Evolutionary conservation across 495 filamentous ascomycete genomes (phyloP).

Genomic region (Podospora australis): DNA sequence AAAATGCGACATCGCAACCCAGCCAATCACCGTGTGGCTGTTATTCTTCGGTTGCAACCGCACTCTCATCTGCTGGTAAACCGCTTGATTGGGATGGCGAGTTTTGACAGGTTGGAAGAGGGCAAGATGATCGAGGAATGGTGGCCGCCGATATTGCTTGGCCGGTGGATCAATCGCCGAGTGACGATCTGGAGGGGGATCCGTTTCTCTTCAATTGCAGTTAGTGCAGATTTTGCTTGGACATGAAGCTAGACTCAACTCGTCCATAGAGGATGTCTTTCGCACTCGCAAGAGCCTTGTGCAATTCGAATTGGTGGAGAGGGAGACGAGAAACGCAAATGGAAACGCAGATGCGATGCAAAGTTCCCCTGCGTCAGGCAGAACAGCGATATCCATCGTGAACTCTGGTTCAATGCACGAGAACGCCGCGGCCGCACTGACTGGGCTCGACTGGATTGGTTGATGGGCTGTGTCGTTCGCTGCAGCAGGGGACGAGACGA

Average conservation of each 20-base stretch:
- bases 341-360: neutral
- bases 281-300: too few species aligned
- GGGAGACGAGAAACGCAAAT: too few species aligned
- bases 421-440: neutral
- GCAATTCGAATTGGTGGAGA: too few species aligned
- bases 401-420: too few species aligned
- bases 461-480: neutral
- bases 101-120: neutral
- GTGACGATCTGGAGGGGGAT: too few species aligned
- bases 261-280: too few species aligned
- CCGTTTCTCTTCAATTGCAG: too few species aligned
- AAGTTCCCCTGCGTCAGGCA: neutral
- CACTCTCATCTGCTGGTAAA: neutral
- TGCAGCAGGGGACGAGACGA: neutral
- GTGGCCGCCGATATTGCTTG: too few species aligned
- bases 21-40: constrained; percentile 1
- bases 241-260: too few species aligned
- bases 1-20: constrained; percentile 4
- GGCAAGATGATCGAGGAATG: too few species aligned
- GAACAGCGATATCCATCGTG: neutral
- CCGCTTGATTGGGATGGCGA: neutral
- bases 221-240: too few species aligned
- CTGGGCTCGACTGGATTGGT: neutral
- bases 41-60: neutral
- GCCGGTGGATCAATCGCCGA: neutral